Percentiles rank a stretch among this genome's conserved stretches.
Evolutionary conservation across 345 rosid genomes (phyloP).

Genomic region (Sonneratia caseolaris): DNA sequence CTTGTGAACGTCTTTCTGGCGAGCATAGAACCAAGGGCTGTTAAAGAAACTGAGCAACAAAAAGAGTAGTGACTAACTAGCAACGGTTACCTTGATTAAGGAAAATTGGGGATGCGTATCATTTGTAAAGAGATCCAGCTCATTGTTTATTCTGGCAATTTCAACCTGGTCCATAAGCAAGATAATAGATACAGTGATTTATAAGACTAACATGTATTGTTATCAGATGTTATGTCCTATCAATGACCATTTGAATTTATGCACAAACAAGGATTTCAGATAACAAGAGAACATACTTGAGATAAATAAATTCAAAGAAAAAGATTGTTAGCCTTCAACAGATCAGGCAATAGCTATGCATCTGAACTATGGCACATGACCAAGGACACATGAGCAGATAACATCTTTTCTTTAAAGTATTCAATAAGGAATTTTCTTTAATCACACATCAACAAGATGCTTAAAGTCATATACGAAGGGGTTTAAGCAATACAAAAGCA

Average conservation of each 20-base stretch:
- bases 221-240: neutral
- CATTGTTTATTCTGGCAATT: constrained; percentile 58
- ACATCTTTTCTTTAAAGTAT: too few relatives aligned
- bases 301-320: neutral
- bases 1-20: constrained; percentile 78
- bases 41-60: constrained; percentile 9
- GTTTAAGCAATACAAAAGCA: too few relatives aligned
- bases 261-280: neutral
- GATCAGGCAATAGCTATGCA: neutral
- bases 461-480: too few relatives aligned
- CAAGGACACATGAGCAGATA: neutral
- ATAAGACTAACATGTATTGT: neutral
- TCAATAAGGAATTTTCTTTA: neutral
- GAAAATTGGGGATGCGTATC: constrained; percentile 65
- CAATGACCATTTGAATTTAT: too few relatives aligned
- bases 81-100: constrained; percentile 48
- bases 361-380: neutral
- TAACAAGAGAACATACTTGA: neutral
- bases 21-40: constrained; percentile 15
- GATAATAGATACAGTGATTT: neutral
- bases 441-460: too few relatives aligned
- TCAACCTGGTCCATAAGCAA: constrained; percentile 50
- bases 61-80: constrained; percentile 7
- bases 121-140: constrained; percentile 52
- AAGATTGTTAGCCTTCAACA: neutral